A percentile compares a stretch with the other conserved stretches of the same genome.
phyloP scores from a whole-genome alignment of 768 basidiomycete species.

The Tubosaeta brunneosetosa region DNA sequence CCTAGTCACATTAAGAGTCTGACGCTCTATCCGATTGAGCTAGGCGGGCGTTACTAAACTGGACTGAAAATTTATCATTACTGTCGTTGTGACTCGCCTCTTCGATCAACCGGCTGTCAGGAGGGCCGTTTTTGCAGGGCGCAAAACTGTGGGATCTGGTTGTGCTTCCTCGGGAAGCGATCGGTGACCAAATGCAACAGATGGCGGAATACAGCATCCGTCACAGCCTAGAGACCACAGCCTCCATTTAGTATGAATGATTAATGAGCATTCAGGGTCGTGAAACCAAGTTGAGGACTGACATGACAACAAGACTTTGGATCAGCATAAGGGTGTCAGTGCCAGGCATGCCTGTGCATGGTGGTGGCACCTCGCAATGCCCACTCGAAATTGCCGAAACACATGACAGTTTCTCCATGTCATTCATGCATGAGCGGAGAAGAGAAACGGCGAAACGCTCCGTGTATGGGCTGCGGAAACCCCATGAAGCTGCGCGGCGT shows the following conservation, averaged over 20 bases:
- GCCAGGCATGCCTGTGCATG: neutral
- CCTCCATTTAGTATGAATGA: conserved; percentile 8
- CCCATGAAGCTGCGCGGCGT: neutral
- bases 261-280: conserved; percentile 20
- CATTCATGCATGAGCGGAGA: neutral
- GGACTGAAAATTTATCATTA: neutral
- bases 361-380: neutral
- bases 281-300: conserved; percentile 9
- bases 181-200: conserved; percentile 1
- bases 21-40: conserved; percentile 68
- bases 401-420: neutral
- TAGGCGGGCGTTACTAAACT: conserved; percentile 42
- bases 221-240: conserved; percentile 16
- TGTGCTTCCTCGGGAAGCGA: conserved; percentile 7
- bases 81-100: neutral
- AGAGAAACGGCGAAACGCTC: neutral
- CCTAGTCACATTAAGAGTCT: conserved; percentile 48
- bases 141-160: conserved; percentile 23
- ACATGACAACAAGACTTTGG: conserved; percentile 2
- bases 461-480: neutral
- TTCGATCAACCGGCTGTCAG: too few species aligned
- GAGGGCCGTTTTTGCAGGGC: conserved; percentile 9
- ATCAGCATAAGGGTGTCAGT: neutral
- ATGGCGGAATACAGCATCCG: conserved; percentile 12
- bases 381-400: neutral